These are phyloP conservation scores for Paxillus ammoniavirescens DNA, from an alignment of 768 basidiomycete genomes.

Conservation along the genomic window DNA sequence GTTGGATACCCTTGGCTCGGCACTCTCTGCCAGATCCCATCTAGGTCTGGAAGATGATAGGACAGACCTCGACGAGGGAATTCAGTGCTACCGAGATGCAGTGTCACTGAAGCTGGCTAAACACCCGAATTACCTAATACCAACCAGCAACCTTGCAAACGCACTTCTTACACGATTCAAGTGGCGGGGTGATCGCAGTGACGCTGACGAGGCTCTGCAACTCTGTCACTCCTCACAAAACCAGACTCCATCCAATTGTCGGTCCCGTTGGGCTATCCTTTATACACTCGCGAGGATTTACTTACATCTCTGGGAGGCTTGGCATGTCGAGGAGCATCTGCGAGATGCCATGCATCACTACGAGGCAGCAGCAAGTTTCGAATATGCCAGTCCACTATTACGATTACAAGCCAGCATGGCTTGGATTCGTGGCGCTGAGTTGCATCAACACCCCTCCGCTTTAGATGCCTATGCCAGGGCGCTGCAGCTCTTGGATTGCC, in stretches of 20 bases:
- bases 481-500: too few species aligned
- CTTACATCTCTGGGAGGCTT: neutral
- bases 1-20: neutral
- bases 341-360: neutral
- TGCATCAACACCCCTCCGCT: too few species aligned
- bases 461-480: too few species aligned
- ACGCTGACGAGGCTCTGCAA: constrained; percentile 7
- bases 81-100: too few species aligned
- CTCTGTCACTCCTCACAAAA: neutral
- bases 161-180: constrained; percentile 10
- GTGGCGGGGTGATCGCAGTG: constrained; percentile 1
- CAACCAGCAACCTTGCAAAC: constrained; percentile 12
- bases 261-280: neutral
- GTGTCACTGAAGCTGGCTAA: neutral
- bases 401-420: too few species aligned
- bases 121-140: neutral
- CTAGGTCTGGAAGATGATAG: too few species aligned
- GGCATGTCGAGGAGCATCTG: too few species aligned
- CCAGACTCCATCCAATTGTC: neutral
- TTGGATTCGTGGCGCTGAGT: too few species aligned
- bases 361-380: neutral
- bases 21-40: neutral
- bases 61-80: too few species aligned
- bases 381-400: neutral
- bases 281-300: neutral